A percentile compares a stretch with the other conserved stretches of the same genome.
Evolutionary conservation across 305 asterid genomes (phyloP).

Genomic region (Lippia alba): DNA sequence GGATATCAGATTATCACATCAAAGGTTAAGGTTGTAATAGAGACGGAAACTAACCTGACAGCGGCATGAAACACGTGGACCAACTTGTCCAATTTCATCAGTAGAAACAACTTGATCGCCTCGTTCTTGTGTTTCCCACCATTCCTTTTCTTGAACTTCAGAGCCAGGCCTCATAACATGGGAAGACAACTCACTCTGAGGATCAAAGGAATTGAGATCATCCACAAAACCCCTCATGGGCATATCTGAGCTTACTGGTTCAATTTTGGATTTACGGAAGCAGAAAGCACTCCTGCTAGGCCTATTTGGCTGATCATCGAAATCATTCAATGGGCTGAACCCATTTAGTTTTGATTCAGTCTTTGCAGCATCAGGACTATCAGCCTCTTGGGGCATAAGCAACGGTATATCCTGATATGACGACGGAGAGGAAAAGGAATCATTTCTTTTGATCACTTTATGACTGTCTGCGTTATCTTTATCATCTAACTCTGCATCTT

Average conservation of each 20-base stretch:
- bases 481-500: conserved; percentile 46
- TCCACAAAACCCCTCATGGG: conserved; percentile 97
- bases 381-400: conserved; percentile 93
- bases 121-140: conserved; percentile 98
- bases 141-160: conserved; percentile 56
- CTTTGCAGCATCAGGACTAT: conserved; percentile 52
- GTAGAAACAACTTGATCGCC: conserved; percentile 79
- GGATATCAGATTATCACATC: conserved; percentile 13
- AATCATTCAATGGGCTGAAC: conserved; percentile 42
- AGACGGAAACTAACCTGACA: conserved; percentile 75
- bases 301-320: conserved; percentile 69
- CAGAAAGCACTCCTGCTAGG: conserved; percentile 68
- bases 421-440: conserved; percentile 66
- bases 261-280: conserved; percentile 75
- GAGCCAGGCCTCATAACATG: conserved; percentile 53
- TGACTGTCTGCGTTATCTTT: conserved; percentile 39
- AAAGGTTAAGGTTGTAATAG: conserved; percentile 25
- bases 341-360: conserved; percentile 62
- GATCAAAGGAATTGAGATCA: conserved; percentile 45
- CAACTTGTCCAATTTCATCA: conserved; percentile 93
- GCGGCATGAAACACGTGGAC: conserved; percentile 88
- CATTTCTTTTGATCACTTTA: conserved; percentile 52
- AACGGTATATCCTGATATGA: conserved; percentile 91
- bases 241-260: conserved; percentile 71
- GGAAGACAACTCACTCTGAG: conserved; percentile 55